Base-by-base conservation (phyloP, 2,329 filamentous ascomycete genomes). In the Cercospora brassicicola region DNA sequence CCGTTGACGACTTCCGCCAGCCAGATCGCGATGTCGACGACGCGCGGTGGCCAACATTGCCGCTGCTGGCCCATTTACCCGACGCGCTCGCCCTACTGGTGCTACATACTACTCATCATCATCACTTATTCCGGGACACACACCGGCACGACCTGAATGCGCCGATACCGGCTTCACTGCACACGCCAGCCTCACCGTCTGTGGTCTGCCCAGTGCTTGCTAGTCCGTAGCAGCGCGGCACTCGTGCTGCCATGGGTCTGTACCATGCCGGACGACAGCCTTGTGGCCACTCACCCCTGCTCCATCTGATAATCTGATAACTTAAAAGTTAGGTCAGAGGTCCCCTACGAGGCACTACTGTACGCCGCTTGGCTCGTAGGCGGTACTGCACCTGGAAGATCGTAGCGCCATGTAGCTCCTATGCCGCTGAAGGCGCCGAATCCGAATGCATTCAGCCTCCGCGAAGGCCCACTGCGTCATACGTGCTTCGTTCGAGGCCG, bases 221-320 rank as follows among this genome's bases (percentile, higher is more conserved):
- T 48, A 18, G 42, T 48, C 13, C 3, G 33, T 48, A 48, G 45
- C 45, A 23, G 45, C 45, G 18, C 45, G 45, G 45, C 18, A 51
- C 4, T 23, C 18, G 5, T 51, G 10, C 18, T 13, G 45, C 20
- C 20, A 23, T 23, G 45, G 20, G 45, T 51, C 45, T 23, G 45
- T 26, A 51, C 45, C 45, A 18, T 20, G 18, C 18, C 45, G 20
- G 3, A 23, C 9, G 11, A 51, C 18, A 23, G 18, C 45, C 45
- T 51, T n/a, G 20, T 6, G 45, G 10, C 45, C 45, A 23, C 45
- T 13, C 45, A 57, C 53, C 53, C 53, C n/a, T 23, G 53, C 23
- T 18, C 30, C 4, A 57, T 57, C 53, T 57, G 53, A 57, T 57
- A 31, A 57, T 57, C 53, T 57, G 53, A 57, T 57, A 57, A 57